Evolutionary conservation across 2,329 filamentous ascomycete genomes (phyloP).

Genomic region (Ophiocordyceps camponoti-saundersi): DNA sequence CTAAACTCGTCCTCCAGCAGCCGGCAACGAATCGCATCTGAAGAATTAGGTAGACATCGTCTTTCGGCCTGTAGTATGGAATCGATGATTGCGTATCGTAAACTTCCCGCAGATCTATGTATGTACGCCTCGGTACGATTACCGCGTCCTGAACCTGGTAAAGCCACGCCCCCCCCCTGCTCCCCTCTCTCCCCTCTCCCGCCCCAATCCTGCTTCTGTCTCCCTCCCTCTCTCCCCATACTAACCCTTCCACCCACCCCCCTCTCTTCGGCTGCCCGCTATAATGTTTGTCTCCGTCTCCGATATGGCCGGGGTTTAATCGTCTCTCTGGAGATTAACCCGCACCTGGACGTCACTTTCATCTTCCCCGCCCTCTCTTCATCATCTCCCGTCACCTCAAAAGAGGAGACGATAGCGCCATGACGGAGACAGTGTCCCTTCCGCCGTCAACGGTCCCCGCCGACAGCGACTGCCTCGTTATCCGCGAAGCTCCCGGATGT

Average conservation of each 20-base stretch:
- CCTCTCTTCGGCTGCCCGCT: neutral
- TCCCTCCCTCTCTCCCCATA: neutral
- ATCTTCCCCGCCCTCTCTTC: neutral
- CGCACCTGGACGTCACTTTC: neutral
- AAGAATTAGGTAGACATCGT: neutral
- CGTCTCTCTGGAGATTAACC: neutral
- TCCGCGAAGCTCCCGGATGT: constrained; percentile 1
- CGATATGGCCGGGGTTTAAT: neutral
- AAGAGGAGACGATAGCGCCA: constrained; percentile 1
- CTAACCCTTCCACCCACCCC: neutral
- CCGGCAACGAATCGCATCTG: too few relatives aligned
- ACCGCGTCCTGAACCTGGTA: neutral
- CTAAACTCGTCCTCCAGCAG: too few relatives aligned
- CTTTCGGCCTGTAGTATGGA: neutral
- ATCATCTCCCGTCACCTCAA: neutral
- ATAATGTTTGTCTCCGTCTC: neutral
- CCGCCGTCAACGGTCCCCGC: constrained; percentile 15
- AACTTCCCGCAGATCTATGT: too few relatives aligned
- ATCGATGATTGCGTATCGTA: too few relatives aligned
- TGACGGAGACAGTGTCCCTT: constrained; percentile 15
- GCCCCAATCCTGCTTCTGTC: neutral
- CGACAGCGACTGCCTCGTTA: constrained; percentile 10
- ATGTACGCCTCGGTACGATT: neutral
- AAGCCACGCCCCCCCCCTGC: neutral
- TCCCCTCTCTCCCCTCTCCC: neutral